phyloP scores from a whole-genome alignment of 2,329 filamentous ascomycete species.

The Alternaria solani region DNA sequence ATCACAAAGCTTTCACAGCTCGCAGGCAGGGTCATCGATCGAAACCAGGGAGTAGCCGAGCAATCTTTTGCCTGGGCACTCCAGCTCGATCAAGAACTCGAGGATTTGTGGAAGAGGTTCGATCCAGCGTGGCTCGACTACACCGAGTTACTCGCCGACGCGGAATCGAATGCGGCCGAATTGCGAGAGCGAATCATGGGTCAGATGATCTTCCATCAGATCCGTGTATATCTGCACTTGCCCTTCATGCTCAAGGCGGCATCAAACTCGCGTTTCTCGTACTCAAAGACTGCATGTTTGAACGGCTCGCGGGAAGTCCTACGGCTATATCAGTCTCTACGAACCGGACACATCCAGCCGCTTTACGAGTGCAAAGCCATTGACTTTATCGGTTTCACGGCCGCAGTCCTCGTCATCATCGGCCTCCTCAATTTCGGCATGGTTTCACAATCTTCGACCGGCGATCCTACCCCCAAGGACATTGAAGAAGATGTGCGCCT shows the following conservation, averaged over 20 bases:
- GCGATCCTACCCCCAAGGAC: slow-evolving; percentile 31
- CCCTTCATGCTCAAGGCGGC: slow-evolving; percentile 55
- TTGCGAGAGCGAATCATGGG: slow-evolving; percentile 51
- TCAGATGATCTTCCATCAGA: slow-evolving; percentile 57
- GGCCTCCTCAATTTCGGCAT: slow-evolving; percentile 51
- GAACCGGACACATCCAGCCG: slow-evolving; percentile 44
- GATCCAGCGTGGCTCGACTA: slow-evolving; percentile 53
- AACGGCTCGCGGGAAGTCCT: slow-evolving; percentile 54
- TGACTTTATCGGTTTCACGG: slow-evolving; percentile 59
- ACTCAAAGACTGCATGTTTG: slow-evolving; percentile 52
- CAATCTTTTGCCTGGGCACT: slow-evolving; percentile 51
- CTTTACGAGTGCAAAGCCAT: slow-evolving; percentile 58
- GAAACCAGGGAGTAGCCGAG: slow-evolving; percentile 50
- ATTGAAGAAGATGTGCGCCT: slow-evolving; percentile 48
- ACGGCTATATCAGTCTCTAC: slow-evolving; percentile 51
- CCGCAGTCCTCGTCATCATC: slow-evolving; percentile 55
- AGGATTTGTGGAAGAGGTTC: slow-evolving; percentile 48
- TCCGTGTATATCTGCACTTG: slow-evolving; percentile 56
- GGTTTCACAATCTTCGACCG: slow-evolving; percentile 1
- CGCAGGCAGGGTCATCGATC: slow-evolving; percentile 55
- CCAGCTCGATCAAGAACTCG: slow-evolving; percentile 55
- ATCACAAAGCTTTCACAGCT: slow-evolving; percentile 50
- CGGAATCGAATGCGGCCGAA: slow-evolving; percentile 46
- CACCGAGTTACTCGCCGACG: slow-evolving; percentile 36
- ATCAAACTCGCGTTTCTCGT: slow-evolving; percentile 49